phyloP scores from a whole-genome alignment of 225 moss, liverwort and hornwort genomes.

The Lunularia cruciata region DNA sequence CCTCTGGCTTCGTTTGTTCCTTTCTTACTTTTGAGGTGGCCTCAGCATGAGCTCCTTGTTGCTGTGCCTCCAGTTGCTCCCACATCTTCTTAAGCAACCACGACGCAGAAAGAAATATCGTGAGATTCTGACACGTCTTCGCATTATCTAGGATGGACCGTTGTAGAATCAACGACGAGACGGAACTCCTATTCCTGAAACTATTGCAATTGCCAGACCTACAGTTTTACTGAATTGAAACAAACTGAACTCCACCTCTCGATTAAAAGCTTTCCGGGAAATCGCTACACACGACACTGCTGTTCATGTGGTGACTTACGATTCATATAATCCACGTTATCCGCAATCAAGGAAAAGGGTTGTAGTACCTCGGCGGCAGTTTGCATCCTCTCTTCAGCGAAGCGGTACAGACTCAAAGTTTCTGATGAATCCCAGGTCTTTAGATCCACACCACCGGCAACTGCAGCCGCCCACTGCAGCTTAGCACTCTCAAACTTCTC shows the following conservation, averaged over 20 bases:
- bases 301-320: too few relatives aligned
- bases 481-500: constrained; percentile 61
- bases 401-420: constrained; percentile 43
- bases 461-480: constrained; percentile 52
- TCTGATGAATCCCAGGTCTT: constrained; percentile 50
- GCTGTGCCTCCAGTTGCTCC: constrained; percentile 51
- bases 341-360: neutral
- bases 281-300: too few relatives aligned
- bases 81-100: constrained; percentile 42
- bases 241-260: too few relatives aligned
- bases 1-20: constrained; percentile 39
- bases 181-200: neutral
- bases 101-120: neutral
- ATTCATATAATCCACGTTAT: neutral
- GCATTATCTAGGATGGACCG: neutral
- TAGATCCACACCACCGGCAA: constrained; percentile 46
- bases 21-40: constrained; percentile 37
- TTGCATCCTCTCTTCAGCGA: constrained; percentile 53
- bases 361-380: constrained; percentile 51
- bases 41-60: constrained; percentile 38
- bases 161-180: neutral
- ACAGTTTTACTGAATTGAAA: neutral
- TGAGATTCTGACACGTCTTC: neutral
- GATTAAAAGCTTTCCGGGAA: too few relatives aligned
- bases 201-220: neutral